Conservation (phyloP, 768 basidiomycete species). For the Solioccasus polychromus region DNA sequence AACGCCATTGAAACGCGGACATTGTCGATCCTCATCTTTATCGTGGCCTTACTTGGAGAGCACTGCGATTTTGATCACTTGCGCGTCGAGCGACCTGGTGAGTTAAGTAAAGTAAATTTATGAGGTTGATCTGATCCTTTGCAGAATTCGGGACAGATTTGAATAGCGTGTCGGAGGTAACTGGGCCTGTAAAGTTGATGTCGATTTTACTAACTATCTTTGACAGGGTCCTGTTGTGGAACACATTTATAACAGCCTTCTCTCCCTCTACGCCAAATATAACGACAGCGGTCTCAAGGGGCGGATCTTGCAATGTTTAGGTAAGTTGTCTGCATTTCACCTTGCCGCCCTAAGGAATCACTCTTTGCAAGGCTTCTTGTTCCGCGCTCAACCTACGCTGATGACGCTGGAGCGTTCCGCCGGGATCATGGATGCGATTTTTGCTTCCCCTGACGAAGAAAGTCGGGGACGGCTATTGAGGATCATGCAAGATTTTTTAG, state of each 20-base stretch:
- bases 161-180: conserved; percentile 54
- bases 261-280: conserved; percentile 71
- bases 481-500: conserved; percentile 90
- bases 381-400: conserved; percentile 86
- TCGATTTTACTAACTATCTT: conserved; percentile 2
- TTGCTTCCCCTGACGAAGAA: conserved; percentile 70
- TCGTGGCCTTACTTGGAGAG: conserved; percentile 82
- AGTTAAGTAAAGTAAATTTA: conserved; percentile 18
- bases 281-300: conserved; percentile 55
- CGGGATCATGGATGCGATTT: conserved; percentile 86
- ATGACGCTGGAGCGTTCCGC: conserved; percentile 83
- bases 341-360: neutral
- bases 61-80: conserved; percentile 85
- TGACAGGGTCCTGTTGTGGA: conserved; percentile 71
- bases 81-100: conserved; percentile 58
- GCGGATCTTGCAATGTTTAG: conserved; percentile 83
- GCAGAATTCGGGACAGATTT: conserved; percentile 57
- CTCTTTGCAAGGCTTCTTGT: conserved; percentile 73
- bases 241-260: conserved; percentile 71
- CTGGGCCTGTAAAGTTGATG: neutral
- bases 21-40: conserved; percentile 73
- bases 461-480: conserved; percentile 70
- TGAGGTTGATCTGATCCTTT: neutral
- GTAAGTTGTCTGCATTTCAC: conserved; percentile 39
- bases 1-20: conserved; percentile 49